Evolutionary conservation across 2,329 filamentous ascomycete genomes (phyloP).

Genomic region (Penicillium sp.): DNA sequence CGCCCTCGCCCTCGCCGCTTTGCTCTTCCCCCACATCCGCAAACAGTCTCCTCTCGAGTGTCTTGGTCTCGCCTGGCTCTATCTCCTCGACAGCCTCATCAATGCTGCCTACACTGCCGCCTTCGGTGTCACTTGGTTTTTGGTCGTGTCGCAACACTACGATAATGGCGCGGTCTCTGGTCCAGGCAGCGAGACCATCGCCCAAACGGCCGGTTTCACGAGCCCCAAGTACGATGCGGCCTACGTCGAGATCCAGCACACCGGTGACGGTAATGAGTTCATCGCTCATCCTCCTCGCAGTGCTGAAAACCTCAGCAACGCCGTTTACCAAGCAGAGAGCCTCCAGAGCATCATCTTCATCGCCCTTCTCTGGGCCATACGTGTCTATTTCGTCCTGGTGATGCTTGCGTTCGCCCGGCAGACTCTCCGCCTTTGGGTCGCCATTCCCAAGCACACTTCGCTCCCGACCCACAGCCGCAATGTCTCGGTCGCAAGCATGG

Average conservation of each 20-base stretch:
- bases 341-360: conserved; percentile 80
- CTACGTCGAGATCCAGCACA: conserved; percentile 56
- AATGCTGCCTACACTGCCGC: conserved; percentile 81
- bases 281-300: conserved; percentile 51
- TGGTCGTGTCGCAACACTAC: conserved; percentile 67
- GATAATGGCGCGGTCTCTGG: conserved; percentile 50
- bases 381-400: conserved; percentile 82
- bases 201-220: conserved; percentile 68
- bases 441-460: conserved; percentile 44
- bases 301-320: conserved; percentile 61
- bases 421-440: conserved; percentile 67
- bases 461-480: conserved; percentile 48
- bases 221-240: conserved; percentile 65
- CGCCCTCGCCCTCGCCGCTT: conserved; percentile 68
- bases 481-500: conserved; percentile 51
- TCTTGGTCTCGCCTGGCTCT: conserved; percentile 81
- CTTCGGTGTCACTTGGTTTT: conserved; percentile 86
- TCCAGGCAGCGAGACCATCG: conserved; percentile 61
- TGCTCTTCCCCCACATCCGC: conserved; percentile 79
- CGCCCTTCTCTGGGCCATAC: conserved; percentile 71
- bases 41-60: conserved; percentile 77
- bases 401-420: conserved; percentile 82
- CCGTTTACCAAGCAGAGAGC: conserved; percentile 67
- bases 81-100: conserved; percentile 78
- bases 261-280: conserved; percentile 49